These are phyloP conservation scores for Tolypocladium sp. DNA, from an alignment of 2,329 filamentous ascomycete species.

Conservation along the genomic window DNA sequence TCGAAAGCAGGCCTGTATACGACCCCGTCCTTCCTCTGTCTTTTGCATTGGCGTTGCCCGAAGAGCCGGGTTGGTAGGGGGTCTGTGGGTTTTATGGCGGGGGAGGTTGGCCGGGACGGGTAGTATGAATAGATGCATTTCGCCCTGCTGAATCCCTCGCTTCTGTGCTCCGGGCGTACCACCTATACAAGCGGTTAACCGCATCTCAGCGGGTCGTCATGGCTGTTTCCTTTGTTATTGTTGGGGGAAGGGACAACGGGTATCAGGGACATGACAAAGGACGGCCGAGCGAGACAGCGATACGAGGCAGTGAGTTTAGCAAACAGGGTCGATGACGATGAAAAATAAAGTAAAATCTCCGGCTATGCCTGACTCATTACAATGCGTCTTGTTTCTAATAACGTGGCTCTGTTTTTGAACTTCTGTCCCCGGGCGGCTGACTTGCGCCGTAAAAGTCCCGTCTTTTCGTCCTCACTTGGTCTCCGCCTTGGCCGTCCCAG, in stretches of 20 bases:
- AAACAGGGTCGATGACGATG: neutral
- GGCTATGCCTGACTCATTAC: neutral
- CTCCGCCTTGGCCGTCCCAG: neutral
- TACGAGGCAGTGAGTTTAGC: neutral
- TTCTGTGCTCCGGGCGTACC: neutral
- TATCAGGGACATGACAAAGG: too few relatives aligned
- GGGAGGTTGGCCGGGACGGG: neutral
- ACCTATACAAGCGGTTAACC: neutral
- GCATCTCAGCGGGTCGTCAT: neutral
- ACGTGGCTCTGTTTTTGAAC: neutral
- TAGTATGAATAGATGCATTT: neutral
- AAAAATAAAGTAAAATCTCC: too few relatives aligned
- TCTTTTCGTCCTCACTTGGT: neutral
- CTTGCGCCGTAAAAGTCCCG: neutral
- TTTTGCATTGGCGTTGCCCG: conserved; percentile 3
- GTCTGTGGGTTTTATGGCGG: neutral
- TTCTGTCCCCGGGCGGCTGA: neutral
- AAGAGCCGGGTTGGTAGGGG: neutral
- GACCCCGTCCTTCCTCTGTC: neutral
- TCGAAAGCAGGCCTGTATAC: neutral
- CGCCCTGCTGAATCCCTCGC: neutral
- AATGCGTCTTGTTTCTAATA: neutral
- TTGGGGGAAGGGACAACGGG: neutral
- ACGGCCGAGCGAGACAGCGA: neutral
- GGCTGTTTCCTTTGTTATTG: neutral